Base-by-base conservation (phyloP, 495 filamentous ascomycete genomes). In the Parachaetomium inaequale region DNA sequence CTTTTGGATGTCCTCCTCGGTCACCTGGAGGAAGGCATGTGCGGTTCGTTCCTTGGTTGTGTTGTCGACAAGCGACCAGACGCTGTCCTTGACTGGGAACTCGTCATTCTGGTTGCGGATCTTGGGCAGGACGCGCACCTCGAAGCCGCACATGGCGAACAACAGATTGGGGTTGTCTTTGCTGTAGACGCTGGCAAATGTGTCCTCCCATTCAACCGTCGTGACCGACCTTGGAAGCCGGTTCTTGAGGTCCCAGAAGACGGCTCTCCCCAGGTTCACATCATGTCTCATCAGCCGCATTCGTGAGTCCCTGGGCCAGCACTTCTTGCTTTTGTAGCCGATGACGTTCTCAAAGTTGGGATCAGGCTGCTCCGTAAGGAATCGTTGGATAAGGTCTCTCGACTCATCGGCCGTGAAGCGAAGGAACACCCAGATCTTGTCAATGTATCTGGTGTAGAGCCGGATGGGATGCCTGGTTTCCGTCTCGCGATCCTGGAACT, bases 301-400 rank as follows among this genome's bases (percentile, higher is more conserved):
- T 28, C 95, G 83, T 11, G 92, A 96, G 72, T 99, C 95, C 55
- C 95, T 85, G 19, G 95, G 95, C 95, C 95, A 99, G 76, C 95
- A 99, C 74, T 98, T 99, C 81, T 98, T 99, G 75, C 96, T 99
- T 76, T 90, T 89, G 75, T 98, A 99, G 0, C 94, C 94, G 65
- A 99, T 97, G 45, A 98, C 95, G 68, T 99, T 99, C 76, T 98
- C 95, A 62, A 99, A 99, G 73, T 99, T 99, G 4, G 95, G 95
- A 76, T 99, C 95, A 0, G 95, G 95, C 66, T 98, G 93, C 72
- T 98, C 95, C 2, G 95, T 99, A 63, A 99, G 78, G 83, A 98
- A 99, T 14, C 95, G 88, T 70, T 99, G 95, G 54, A 99, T 98
- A 23, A 99, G 81, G 70, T 99, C 95, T 51, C 94, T 81, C 15